Percentiles rank a stretch among this genome's conserved stretches.
These are phyloP conservation scores for Clarireedia paspali DNA, from an alignment of 2,329 filamentous ascomycete genomes.

Conservation along the genomic window DNA sequence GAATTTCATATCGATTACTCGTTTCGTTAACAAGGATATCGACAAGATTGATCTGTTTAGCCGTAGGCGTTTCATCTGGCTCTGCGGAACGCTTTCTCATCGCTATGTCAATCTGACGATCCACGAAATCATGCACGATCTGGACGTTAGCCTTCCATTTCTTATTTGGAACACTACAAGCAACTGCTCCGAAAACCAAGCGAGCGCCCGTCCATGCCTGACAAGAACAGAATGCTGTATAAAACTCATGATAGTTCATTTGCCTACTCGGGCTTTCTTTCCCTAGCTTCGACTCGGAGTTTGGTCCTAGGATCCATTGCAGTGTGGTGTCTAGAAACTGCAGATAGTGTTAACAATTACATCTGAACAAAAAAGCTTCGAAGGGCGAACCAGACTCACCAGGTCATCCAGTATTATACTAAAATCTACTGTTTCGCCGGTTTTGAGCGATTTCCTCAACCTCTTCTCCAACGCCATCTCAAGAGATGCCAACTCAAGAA, in stretches of 20 bases:
- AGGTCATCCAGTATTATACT: background rate
- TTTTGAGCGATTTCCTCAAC: background rate
- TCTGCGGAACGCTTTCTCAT: background rate
- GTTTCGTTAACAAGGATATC: background rate
- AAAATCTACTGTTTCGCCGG: background rate
- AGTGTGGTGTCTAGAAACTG: slow-evolving; percentile 4
- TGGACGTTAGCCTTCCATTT: background rate
- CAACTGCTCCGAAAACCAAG: background rate
- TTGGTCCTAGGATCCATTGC: slow-evolving; percentile 2
- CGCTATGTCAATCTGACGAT: background rate
- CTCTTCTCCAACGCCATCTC: background rate
- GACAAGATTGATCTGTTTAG: background rate
- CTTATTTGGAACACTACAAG: background rate
- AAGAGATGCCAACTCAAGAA: background rate
- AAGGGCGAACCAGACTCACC: background rate
- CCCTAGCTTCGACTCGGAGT: background rate
- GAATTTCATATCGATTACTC: background rate
- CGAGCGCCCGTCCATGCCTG: slow-evolving; percentile 2
- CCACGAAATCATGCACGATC: slow-evolving; percentile 1
- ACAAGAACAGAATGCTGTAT: background rate
- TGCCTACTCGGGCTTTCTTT: background rate
- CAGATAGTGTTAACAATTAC: background rate
- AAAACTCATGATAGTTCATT: background rate
- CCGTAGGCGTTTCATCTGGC: background rate
- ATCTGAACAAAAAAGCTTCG: background rate